These are phyloP conservation scores for Teratosphaeria nubilosa DNA, from an alignment of 2,329 filamentous ascomycete genomes.

Conservation along the genomic window DNA sequence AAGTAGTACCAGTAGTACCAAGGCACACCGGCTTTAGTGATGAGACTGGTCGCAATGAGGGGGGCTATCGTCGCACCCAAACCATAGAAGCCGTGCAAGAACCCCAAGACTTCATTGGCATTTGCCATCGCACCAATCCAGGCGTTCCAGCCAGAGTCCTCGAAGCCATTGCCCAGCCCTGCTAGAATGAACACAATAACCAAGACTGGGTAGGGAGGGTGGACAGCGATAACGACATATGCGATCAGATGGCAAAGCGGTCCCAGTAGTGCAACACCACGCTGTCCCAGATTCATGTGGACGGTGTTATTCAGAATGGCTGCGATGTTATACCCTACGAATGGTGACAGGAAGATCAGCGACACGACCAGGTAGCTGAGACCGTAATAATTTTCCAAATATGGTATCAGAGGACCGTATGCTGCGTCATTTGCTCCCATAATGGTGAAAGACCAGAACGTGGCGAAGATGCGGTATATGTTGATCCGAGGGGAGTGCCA, in stretches of 20 bases:
- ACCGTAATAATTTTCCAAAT: slow-evolving; percentile 52
- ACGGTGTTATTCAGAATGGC: slow-evolving; percentile 56
- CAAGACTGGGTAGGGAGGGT: slow-evolving; percentile 59
- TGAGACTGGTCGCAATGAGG: slow-evolving; percentile 61
- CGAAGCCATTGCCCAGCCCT: slow-evolving; percentile 62
- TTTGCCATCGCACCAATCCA: slow-evolving; percentile 63
- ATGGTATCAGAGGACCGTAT: slow-evolving; percentile 39
- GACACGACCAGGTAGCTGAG: slow-evolving; percentile 55
- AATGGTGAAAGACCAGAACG: slow-evolving; percentile 53
- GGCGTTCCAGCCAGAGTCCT: slow-evolving; percentile 52
- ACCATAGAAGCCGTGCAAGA: slow-evolving; percentile 64
- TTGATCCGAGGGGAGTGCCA: slow-evolving; percentile 58
- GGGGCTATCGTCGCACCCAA: slow-evolving; percentile 60
- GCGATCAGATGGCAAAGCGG: slow-evolving; percentile 54
- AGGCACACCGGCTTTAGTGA: slow-evolving; percentile 48
- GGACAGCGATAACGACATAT: slow-evolving; percentile 54
- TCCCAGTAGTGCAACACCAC: slow-evolving; percentile 58
- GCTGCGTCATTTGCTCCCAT: slow-evolving; percentile 62
- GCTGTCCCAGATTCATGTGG: slow-evolving; percentile 56
- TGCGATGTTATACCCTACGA: slow-evolving; percentile 54
- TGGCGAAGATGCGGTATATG: slow-evolving; percentile 47
- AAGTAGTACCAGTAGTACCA: slow-evolving; percentile 74
- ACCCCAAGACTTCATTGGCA: slow-evolving; percentile 63
- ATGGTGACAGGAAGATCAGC: slow-evolving; percentile 56
- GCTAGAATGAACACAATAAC: slow-evolving; percentile 55